phyloP scores from a whole-genome alignment of 192 early-diverging fungal genomes.

The Spizellomyces sp. region DNA sequence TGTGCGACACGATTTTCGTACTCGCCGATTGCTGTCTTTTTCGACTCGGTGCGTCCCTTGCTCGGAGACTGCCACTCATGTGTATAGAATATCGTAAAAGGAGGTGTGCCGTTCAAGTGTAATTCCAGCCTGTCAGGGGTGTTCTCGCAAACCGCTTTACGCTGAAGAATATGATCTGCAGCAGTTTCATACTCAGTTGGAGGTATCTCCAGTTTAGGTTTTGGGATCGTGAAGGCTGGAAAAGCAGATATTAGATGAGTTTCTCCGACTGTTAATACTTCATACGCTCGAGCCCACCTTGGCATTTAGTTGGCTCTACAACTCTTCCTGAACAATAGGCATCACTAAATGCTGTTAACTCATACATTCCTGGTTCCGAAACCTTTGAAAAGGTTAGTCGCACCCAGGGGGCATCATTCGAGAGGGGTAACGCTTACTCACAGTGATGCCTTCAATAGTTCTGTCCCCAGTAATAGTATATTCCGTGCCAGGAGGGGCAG shows the following conservation, averaged over 20 bases:
- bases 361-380: conserved; percentile 31
- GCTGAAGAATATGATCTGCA: neutral
- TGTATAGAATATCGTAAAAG: conserved; percentile 39
- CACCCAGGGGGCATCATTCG: too few relatives aligned
- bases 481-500: neutral
- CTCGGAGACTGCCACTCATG: conserved; percentile 11
- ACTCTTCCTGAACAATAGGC: conserved; percentile 36
- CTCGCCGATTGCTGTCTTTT: conserved; percentile 2
- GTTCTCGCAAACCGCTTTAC: conserved; percentile 34
- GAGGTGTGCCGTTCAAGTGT: conserved; percentile 41
- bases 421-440: too few relatives aligned
- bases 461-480: neutral
- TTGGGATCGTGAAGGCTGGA: conserved; percentile 33
- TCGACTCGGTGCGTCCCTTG: neutral
- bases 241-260: too few relatives aligned
- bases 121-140: conserved; percentile 34
- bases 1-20: conserved; percentile 29
- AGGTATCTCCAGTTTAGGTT: conserved; percentile 37
- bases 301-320: conserved; percentile 22
- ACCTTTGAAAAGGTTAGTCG: too few relatives aligned
- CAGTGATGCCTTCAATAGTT: neutral
- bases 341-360: conserved; percentile 41
- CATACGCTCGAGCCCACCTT: neutral
- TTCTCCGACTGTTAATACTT: too few relatives aligned
- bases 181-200: conserved; percentile 29